Percentiles rank a stretch among this genome's conserved stretches.
phyloP scores from a whole-genome alignment of 148 eudicot species.

The Rhododendron vialii region DNA sequence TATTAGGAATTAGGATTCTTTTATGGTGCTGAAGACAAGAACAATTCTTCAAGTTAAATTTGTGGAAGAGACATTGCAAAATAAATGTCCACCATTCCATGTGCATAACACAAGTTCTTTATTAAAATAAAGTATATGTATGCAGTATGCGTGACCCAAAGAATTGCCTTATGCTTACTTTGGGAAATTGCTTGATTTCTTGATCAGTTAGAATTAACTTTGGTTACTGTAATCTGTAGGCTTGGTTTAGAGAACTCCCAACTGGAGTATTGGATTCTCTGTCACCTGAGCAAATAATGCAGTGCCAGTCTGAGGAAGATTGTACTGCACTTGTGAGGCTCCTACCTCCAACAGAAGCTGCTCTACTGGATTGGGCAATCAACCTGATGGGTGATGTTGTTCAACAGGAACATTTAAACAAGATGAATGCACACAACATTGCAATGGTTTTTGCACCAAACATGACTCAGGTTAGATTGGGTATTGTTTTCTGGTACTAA shows the following conservation, averaged over 20 bases:
- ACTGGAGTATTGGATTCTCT: slow-evolving; percentile 85
- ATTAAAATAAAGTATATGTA: not conserved
- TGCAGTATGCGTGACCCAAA: not conserved
- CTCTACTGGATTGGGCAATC: slow-evolving; percentile 86
- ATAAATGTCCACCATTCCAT: not conserved
- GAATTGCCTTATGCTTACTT: not conserved
- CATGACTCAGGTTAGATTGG: slow-evolving; percentile 86
- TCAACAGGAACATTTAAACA: slow-evolving; percentile 68
- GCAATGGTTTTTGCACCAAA: slow-evolving; percentile 98
- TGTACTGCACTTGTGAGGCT: slow-evolving; percentile 62
- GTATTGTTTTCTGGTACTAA: not conserved
- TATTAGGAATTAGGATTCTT: not conserved
- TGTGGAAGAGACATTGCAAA: not conserved
- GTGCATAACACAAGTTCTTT: not conserved
- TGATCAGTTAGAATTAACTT: not conserved
- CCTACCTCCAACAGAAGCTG: slow-evolving; percentile 78
- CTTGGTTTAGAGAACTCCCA: slow-evolving; percentile 99
- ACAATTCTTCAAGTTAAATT: not conserved
- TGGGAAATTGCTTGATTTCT: not conserved
- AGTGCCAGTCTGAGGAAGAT: slow-evolving; percentile 84
- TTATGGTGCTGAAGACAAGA: not conserved
- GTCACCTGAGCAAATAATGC: slow-evolving; percentile 78
- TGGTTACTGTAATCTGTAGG: slow-evolving; percentile 35
- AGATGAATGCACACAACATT: slow-evolving; percentile 93
- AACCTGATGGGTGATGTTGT: slow-evolving; percentile 98